Evolutionary conservation across 108 stramenopile genomes (phyloP), one percentile per base, ranked within the genome.

Genomic region (Cyclotella sp.): DNA sequence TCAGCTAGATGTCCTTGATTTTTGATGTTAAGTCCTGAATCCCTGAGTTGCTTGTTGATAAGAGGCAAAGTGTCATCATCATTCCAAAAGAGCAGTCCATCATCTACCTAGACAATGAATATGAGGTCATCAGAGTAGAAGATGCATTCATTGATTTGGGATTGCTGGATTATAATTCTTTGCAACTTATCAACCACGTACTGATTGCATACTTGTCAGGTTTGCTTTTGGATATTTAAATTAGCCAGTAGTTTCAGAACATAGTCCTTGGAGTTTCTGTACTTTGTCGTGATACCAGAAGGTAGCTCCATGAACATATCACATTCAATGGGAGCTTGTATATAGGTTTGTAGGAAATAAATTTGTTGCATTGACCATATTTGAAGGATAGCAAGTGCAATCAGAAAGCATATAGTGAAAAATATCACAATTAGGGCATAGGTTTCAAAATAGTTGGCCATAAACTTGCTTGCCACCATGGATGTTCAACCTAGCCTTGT

Each of bases 281-380:
- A 9, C 24, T 66, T 70, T 28, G 54, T 29, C 18, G 64, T 39
- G n/a, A 86, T 72, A 9, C 88, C 88, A 28, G 57, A 30, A 12
- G 84, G 88, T 10, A 86, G 55, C 22, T 85, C 60, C 84, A 86
- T 86, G 63, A 70, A 89, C n/a, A 85, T 14, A 0, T 65, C 65
- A 10, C 46, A 19, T 52, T 86, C 75, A 41, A 77, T 78, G n/a
- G 66, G 70, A 13, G 81, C 85, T 63, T 89, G 85, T 0, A 84
- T 45, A 52, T 61, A 89, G 0, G 85, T 85, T 43, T 72, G 57
- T 0, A 86, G 77, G 61, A 65, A 89, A 60, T 89, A 80, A 21
- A 89, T 42, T 60, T 89, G 85, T 11, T 24, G 0, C 6, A 42
- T 22, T 16, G 29, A 0, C 26, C 16, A 57, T 0, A 6, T 0